Evolutionary conservation across 1,284 basidiomycete species (phyloP).

Genomic region (Boletus nobilissimus): DNA sequence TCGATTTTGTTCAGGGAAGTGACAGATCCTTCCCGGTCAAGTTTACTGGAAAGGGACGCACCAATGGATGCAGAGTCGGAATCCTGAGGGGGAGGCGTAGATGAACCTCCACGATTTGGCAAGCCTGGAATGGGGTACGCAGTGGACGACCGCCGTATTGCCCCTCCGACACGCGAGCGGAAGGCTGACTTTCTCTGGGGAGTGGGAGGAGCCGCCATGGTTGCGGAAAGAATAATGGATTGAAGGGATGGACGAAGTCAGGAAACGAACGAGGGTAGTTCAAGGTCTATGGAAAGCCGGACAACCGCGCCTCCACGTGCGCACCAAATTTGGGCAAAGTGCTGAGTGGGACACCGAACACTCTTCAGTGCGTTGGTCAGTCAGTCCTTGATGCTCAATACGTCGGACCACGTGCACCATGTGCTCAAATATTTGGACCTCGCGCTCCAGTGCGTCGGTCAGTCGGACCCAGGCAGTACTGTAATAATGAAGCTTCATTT

Average conservation of each 20-base stretch:
- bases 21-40: constrained; percentile 43
- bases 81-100: constrained; percentile 44
- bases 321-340: too few relatives aligned
- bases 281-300: too few relatives aligned
- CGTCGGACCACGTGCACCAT: too few relatives aligned
- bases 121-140: constrained; percentile 46
- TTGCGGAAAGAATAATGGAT: constrained; percentile 4
- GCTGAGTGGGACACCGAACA: too few relatives aligned
- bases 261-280: constrained; percentile 6
- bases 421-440: too few relatives aligned
- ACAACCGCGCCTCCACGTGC: too few relatives aligned
- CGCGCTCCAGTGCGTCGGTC: too few relatives aligned
- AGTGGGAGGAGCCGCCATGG: constrained; percentile 41
- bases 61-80: constrained; percentile 44
- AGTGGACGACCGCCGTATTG: constrained; percentile 47
- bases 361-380: too few relatives aligned
- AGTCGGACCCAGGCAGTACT: too few relatives aligned
- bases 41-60: constrained; percentile 43
- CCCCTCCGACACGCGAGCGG: constrained; percentile 48
- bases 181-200: constrained; percentile 48
- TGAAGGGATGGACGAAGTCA: constrained; percentile 19
- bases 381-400: too few relatives aligned
- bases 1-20: constrained; percentile 45
- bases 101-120: constrained; percentile 40
- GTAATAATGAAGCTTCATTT: too few relatives aligned